Evolutionary conservation across 176 grass and related monocot species (phyloP).

Genomic region (Pharus latifolius): DNA sequence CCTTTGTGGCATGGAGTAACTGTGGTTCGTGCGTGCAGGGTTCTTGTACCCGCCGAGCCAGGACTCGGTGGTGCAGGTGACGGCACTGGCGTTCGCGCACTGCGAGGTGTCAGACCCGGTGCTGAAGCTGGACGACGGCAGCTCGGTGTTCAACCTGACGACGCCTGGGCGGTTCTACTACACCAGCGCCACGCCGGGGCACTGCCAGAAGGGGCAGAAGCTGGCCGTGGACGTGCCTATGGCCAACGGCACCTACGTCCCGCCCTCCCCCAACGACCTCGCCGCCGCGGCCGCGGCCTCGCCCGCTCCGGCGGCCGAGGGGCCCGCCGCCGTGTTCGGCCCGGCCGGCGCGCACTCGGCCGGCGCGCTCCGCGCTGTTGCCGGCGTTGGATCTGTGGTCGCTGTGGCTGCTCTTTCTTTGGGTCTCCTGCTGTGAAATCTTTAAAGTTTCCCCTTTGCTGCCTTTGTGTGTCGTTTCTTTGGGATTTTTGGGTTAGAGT

Average conservation of each 20-base stretch:
- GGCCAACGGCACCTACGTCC: conserved; percentile 31
- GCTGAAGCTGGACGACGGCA: conserved; percentile 24
- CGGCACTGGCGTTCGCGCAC: conserved; percentile 27
- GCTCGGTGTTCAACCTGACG: conserved; percentile 35
- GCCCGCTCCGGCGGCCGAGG: background rate
- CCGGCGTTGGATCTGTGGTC: background rate
- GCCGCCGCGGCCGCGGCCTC: background rate
- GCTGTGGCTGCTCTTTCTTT: background rate
- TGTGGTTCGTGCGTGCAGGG: conserved; percentile 8
- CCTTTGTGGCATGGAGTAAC: rapidly evolving
- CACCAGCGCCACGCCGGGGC: conserved; percentile 29
- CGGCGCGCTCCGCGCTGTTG: conserved; percentile 14
- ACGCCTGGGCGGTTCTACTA: conserved; percentile 26
- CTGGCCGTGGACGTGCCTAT: conserved; percentile 30
- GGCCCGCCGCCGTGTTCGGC: background rate
- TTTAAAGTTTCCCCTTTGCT: background rate
- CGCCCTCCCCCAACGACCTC: background rate
- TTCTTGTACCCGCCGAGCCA: conserved; percentile 73
- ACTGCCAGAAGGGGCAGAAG: conserved; percentile 40
- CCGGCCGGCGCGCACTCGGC: conserved; percentile 11
- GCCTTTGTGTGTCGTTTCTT: background rate
- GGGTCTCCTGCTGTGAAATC: background rate
- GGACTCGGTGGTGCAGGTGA: conserved; percentile 42
- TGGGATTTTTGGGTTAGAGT: too few relatives aligned
- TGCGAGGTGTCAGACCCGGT: conserved; percentile 23